Evolutionary conservation across 169 alveolate genomes (phyloP).

Genomic region (Sarcocystis neurona): DNA sequence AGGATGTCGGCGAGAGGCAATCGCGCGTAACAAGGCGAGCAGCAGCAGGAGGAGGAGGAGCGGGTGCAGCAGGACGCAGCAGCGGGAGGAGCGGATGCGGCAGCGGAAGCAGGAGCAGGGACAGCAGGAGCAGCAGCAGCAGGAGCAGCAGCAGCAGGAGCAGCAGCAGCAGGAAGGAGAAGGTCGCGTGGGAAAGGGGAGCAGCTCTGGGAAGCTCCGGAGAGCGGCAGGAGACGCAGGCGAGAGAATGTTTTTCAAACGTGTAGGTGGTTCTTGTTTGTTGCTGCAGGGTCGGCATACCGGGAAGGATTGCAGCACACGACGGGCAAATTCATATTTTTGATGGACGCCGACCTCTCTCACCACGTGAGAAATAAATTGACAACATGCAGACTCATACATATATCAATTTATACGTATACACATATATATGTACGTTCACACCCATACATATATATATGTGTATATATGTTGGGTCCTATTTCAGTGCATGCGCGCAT

Average conservation of each 20-base stretch:
- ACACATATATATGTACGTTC: no score
- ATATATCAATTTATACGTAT: no score
- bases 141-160: neutral
- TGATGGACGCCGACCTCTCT: constrained; percentile 98
- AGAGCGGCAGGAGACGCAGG: neutral
- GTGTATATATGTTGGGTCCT: no score
- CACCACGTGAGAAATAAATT: constrained; percentile 83
- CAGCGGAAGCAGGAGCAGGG: neutral
- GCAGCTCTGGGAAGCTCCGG: neutral
- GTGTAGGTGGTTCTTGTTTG: neutral
- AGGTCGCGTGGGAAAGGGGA: neutral
- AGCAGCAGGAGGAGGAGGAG: neutral
- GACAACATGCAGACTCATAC: no score
- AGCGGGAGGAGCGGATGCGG: neutral
- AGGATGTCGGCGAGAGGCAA: neutral
- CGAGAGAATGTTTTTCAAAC: neutral
- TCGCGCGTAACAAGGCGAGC: neutral
- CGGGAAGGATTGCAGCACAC: constrained; percentile 91
- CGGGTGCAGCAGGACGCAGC: neutral
- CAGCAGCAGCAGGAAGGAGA: neutral
- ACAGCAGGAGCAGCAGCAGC: neutral
- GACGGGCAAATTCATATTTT: constrained; percentile 89
- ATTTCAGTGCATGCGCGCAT: no score
- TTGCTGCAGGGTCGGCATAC: constrained; percentile 87
- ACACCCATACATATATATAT: no score